Evolutionary conservation across 441 rosid species (phyloP).

Genomic region (Euphorbia celastroides): DNA sequence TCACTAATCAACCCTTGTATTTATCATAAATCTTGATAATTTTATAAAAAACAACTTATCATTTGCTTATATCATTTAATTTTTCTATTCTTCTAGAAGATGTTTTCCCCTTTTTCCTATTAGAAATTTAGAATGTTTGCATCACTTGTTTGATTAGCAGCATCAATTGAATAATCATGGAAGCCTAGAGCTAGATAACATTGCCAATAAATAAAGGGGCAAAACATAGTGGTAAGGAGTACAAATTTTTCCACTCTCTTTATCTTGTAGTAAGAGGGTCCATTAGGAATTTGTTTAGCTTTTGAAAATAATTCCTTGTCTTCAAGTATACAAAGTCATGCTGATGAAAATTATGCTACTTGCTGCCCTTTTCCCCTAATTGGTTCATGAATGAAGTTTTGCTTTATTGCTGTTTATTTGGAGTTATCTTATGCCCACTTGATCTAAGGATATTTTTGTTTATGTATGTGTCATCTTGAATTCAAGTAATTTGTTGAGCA

Average conservation of each 20-base stretch:
- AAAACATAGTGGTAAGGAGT: constrained; percentile 19
- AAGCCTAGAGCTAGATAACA: background rate
- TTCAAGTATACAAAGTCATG: background rate
- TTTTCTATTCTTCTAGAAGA: too few species aligned
- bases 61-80: too few species aligned
- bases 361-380: background rate
- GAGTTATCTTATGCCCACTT: background rate
- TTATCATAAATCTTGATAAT: background rate
- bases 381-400: background rate
- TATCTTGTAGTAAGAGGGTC: background rate
- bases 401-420: background rate
- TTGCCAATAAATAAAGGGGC: constrained; percentile 10
- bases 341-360: background rate
- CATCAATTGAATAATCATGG: constrained; percentile 1
- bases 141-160: background rate
- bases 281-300: background rate
- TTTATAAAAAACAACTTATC: background rate
- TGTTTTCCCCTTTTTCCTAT: too few species aligned
- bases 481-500: too few species aligned
- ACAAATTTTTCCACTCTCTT: constrained; percentile 16
- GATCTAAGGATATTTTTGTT: background rate
- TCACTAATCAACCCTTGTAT: background rate
- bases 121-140: too few species aligned
- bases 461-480: background rate
- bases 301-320: background rate